Evolutionary conservation across 2,329 filamentous ascomycete genomes (phyloP).

Genomic region (Pseudocercospora fuligena): DNA sequence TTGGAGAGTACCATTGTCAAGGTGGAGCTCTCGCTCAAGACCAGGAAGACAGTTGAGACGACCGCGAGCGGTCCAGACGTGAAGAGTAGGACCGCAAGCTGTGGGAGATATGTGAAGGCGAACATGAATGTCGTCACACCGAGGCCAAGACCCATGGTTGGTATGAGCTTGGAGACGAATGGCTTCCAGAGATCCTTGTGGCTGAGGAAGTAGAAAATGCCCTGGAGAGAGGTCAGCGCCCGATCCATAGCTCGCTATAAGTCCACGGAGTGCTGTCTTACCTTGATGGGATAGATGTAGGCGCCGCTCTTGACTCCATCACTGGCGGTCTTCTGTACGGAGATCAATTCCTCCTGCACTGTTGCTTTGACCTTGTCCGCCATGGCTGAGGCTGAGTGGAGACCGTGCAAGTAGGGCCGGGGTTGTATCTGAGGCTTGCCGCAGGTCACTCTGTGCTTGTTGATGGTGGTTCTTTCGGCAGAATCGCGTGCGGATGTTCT

Average conservation of each 20-base stretch:
- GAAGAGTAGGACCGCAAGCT: conserved; percentile 79
- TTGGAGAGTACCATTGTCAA: conserved; percentile 62
- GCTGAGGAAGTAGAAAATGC: conserved; percentile 63
- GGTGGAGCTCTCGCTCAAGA: conserved; percentile 58
- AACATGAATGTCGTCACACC: conserved; percentile 81
- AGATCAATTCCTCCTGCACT: conserved; percentile 71
- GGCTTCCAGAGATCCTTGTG: conserved; percentile 65
- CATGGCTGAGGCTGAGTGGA: conserved; percentile 28
- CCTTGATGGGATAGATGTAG: conserved; percentile 84
- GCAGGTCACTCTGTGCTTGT: too few species aligned
- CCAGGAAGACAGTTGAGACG: conserved; percentile 71
- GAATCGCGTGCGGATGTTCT: too few species aligned
- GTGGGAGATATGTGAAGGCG: conserved; percentile 81
- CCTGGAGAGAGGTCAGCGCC: conserved; percentile 46
- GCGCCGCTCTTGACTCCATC: conserved; percentile 76
- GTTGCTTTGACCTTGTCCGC: conserved; percentile 58
- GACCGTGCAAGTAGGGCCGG: too few species aligned
- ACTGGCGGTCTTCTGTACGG: conserved; percentile 65
- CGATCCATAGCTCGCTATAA: background rate
- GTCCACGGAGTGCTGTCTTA: conserved; percentile 32
- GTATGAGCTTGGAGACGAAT: conserved; percentile 59
- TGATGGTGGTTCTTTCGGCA: too few species aligned
- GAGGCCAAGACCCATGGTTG: conserved; percentile 71
- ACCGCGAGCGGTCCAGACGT: conserved; percentile 83
- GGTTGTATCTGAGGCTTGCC: background rate